Evolutionary conservation across 2,329 filamentous ascomycete genomes (phyloP).

Genomic region (Botryotinia convoluta): DNA sequence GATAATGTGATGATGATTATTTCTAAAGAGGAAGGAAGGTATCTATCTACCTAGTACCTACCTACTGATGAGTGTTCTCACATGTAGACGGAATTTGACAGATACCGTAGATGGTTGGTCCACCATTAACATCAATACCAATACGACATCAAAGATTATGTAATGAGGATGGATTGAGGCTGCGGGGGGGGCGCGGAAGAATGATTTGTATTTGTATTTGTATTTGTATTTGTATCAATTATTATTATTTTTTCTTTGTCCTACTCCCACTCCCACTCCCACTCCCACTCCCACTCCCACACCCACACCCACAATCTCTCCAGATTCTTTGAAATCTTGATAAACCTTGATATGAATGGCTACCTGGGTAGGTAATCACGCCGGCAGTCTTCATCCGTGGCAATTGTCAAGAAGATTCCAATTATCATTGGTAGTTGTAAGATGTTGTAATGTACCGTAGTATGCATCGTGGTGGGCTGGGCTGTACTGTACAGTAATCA

Average conservation of each 20-base stretch:
- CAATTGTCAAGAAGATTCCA: background rate
- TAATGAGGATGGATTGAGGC: background rate
- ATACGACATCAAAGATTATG: background rate
- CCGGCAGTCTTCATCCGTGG: constrained; percentile 1
- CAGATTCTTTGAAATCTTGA: background rate
- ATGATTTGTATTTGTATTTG: background rate
- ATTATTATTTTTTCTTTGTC: background rate
- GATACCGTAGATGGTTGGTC: background rate
- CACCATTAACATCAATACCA: background rate
- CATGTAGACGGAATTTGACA: background rate
- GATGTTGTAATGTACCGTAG: background rate
- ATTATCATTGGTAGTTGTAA: background rate
- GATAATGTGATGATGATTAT: background rate
- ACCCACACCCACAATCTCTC: background rate
- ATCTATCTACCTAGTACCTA: background rate
- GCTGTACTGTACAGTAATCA: background rate
- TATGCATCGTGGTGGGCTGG: background rate
- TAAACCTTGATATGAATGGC: background rate
- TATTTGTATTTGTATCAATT: background rate
- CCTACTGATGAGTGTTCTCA: no score
- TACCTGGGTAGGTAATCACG: no score
- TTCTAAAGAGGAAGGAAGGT: background rate
- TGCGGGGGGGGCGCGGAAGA: background rate
- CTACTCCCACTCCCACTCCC: background rate
- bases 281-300: no score